These are phyloP conservation scores for Pseudocercospora macadamiae DNA, from an alignment of 2,329 filamentous ascomycete genomes.

Conservation along the genomic window DNA sequence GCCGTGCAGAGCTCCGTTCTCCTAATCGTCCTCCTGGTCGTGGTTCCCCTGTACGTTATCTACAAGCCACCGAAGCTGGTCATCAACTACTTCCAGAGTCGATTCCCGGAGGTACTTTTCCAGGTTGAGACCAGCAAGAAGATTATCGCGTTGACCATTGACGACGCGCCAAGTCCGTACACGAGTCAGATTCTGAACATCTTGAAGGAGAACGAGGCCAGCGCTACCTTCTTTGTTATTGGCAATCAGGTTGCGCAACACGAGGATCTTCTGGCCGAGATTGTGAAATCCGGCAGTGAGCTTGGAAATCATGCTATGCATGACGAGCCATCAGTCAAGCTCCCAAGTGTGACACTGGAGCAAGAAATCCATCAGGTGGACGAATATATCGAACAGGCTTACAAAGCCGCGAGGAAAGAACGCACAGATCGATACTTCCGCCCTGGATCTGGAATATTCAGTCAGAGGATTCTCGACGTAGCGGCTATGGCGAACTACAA, in stretches of 20 bases:
- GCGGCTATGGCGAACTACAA: slow-evolving; percentile 66
- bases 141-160: slow-evolving; percentile 80
- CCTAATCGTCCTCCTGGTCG: slow-evolving; percentile 31
- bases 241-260: slow-evolving; percentile 70
- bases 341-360: slow-evolving; percentile 63
- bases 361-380: slow-evolving; percentile 69
- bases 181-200: slow-evolving; percentile 71
- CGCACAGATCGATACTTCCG: slow-evolving; percentile 69
- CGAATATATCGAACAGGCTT: slow-evolving; percentile 60
- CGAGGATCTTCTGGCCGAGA: slow-evolving; percentile 51
- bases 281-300: slow-evolving; percentile 59
- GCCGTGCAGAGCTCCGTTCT: slow-evolving; percentile 31
- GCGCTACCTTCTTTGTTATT: slow-evolving; percentile 88
- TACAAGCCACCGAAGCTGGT: slow-evolving; percentile 79
- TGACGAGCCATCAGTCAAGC: slow-evolving; percentile 72
- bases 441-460: slow-evolving; percentile 85
- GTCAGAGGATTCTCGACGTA: slow-evolving; percentile 65
- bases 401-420: slow-evolving; percentile 44
- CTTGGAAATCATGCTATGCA: slow-evolving; percentile 88
- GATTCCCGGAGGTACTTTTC: slow-evolving; percentile 80
- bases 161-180: slow-evolving; percentile 77
- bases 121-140: slow-evolving; percentile 64
- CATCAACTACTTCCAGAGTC: slow-evolving; percentile 69
- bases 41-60: slow-evolving; percentile 65
- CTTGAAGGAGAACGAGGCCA: slow-evolving; percentile 66